Percentiles rank a stretch among this genome's conserved stretches.
Conservation (phyloP, 108 stramenopile genomes). For the Fistulifera solaris region DNA sequence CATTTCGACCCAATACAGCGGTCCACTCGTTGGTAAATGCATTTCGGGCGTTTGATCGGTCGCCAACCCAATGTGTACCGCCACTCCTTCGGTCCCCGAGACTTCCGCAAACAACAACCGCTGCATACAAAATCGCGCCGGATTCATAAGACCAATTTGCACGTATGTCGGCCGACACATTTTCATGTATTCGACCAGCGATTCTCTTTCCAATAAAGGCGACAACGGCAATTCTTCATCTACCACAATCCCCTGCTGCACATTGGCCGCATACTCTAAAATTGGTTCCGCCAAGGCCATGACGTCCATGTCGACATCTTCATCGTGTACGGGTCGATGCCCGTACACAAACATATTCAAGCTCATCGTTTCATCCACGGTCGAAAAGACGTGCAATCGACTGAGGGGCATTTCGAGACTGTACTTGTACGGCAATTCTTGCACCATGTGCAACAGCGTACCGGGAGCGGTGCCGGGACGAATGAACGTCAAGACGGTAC, state of each 20-base stretch:
- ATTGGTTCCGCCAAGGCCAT: constrained; percentile 13
- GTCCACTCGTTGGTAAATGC: not conserved
- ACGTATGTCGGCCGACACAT: constrained; percentile 73
- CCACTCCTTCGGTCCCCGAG: constrained; percentile 78
- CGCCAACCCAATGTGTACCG: constrained; percentile 58
- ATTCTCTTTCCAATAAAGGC: constrained; percentile 34
- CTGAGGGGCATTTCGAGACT: constrained; percentile 42
- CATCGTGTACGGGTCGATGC: not conserved
- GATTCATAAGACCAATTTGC: constrained; percentile 41
- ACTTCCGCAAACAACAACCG: constrained; percentile 73
- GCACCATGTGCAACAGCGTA: constrained; percentile 64
- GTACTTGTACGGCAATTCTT: constrained; percentile 54
- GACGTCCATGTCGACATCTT: not conserved
- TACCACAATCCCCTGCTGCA: constrained; percentile 25
- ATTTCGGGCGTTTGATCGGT: constrained; percentile 14
- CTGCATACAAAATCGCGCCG: constrained; percentile 76
- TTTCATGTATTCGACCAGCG: constrained; percentile 63
- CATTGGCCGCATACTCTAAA: constrained; percentile 50
- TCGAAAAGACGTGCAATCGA: constrained; percentile 82
- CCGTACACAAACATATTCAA: constrained; percentile 92
- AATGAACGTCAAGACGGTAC: constrained; percentile 70
- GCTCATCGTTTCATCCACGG: constrained; percentile 74
- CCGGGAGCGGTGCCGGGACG: constrained; percentile 77
- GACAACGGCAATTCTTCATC: constrained; percentile 22
- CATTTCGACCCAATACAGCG: constrained; percentile 83